Percentiles rank a stretch among this genome's conserved stretches.
Evolutionary conservation across 306 rosid genomes (phyloP).

Genomic region (Purshia tridentata): DNA sequence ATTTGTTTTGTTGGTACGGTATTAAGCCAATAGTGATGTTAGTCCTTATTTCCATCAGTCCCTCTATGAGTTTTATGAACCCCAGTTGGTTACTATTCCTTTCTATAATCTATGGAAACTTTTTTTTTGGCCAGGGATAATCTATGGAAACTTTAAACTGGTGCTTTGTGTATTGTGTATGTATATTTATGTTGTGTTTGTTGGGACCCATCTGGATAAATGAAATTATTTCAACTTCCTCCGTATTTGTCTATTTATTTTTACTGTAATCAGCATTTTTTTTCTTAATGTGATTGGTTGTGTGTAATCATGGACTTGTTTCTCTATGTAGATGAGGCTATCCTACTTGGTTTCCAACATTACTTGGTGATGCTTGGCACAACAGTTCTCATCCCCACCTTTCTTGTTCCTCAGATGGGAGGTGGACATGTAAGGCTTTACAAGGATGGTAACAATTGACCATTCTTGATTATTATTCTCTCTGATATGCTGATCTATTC

Average conservation of each 20-base stretch:
- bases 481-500: conserved; percentile 1
- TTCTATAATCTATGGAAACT: not conserved
- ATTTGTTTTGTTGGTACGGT: not conserved
- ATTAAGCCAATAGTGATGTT: not conserved
- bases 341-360: conserved; percentile 94
- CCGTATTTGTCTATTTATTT: not conserved
- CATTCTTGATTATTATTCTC: conserved; percentile 23
- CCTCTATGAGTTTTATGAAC: not conserved
- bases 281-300: conserved; percentile 28
- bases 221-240: not conserved
- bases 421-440: conserved; percentile 82
- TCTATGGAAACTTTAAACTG: not conserved
- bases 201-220: conserved; percentile 1
- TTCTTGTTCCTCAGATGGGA: conserved; percentile 95
- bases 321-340: conserved; percentile 80
- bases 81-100: not conserved
- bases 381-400: conserved; percentile 83
- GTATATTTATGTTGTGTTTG: conserved; percentile 9
- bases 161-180: not conserved
- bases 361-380: conserved; percentile 98
- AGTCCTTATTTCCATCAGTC: not conserved
- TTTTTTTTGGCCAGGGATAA: too few relatives aligned
- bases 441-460: not conserved
- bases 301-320: conserved; percentile 13
- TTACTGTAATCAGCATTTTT: not conserved